A percentile compares a stretch with the other conserved stretches of the same genome.
Conservation (phyloP, 371 early-diverging fungal species). For the Chytridium lagenaria region DNA sequence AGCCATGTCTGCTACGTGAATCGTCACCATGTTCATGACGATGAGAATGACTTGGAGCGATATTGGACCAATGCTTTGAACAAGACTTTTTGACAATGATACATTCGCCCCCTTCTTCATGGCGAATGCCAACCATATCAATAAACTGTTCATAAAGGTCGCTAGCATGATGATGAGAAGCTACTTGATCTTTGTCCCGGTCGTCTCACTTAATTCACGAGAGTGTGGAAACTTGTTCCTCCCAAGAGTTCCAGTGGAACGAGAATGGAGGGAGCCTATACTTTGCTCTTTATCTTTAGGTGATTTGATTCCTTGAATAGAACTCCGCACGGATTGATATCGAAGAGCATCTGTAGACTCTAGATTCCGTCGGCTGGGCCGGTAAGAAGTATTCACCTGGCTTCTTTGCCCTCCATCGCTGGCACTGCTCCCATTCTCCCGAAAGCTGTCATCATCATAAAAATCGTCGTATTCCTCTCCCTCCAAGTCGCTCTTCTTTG, state of each 20-base stretch:
- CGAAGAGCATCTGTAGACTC: no score
- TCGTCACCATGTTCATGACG: conserved; percentile 30
- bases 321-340: no score
- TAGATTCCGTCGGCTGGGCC: no score
- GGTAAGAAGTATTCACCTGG: no score
- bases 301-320: no score
- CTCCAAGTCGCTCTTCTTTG: no score
- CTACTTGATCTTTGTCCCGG: conserved; percentile 21
- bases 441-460: no score
- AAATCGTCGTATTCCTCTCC: no score
- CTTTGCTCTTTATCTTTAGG: no score
- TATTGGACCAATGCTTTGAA: conserved; percentile 20
- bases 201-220: conserved; percentile 37
- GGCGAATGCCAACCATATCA: conserved; percentile 2
- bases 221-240: conserved; percentile 27
- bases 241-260: background rate
- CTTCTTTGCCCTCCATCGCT: no score
- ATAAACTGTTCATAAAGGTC: conserved; percentile 17
- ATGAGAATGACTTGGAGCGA: conserved; percentile 32
- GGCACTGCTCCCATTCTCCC: no score
- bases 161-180: conserved; percentile 5
- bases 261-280: background rate
- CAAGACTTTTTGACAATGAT: background rate
- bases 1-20: conserved; percentile 13
- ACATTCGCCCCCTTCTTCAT: conserved; percentile 18